Base-by-base conservation (phyloP, 495 filamentous ascomycete species). In the Apiosordaria backusii region DNA sequence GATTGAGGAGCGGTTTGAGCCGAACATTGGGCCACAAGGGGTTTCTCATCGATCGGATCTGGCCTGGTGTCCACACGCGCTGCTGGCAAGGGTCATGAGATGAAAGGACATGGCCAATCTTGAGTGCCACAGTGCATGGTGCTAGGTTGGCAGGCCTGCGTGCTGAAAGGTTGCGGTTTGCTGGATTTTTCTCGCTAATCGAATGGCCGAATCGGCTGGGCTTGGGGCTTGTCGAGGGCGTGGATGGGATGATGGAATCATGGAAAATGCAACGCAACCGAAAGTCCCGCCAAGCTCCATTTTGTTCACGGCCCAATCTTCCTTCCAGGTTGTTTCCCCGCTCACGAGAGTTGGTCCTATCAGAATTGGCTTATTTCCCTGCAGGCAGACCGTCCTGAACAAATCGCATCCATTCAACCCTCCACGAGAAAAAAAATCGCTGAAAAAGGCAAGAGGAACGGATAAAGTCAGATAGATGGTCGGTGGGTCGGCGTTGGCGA, bases 121-220 rank as follows among this genome's bases (percentile, higher is more conserved):
- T 70, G 58, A 45, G 53, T 63, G 29, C 13, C 29, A 35, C 29
- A 35, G 50, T 19, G 45, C 16, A 27, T 53, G 24, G 53, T 22
- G 61, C 52, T 68, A 64, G 50, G 68, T 63, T 67, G 65, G 65
- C 58, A 63, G 15, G 23, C 50, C 45, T 35, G 21, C 27, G 18
- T 24, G 29, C 60, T 19, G 45, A 50, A 61, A 22, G 40, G 59
- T 60, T 60, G 29, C 45, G 40, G 40, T 35, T 53, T 60, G 65
- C 60, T 54, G 50, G 50, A n/a, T 54, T 67, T 66, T 61, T 65
- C 70, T 75, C 74, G 74, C 72, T 76, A 76, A 76, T 76, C 74
- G 74, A 76, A 69, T 69, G 65, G 74, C 68, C 65, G 72, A 71
- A 74, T 73, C 74, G 70, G 66, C 62, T 62, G 60, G 64, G 68